Evolutionary conservation across 2,329 filamentous ascomycete genomes (phyloP).

Genomic region (Pseudocercospora eumusae): DNA sequence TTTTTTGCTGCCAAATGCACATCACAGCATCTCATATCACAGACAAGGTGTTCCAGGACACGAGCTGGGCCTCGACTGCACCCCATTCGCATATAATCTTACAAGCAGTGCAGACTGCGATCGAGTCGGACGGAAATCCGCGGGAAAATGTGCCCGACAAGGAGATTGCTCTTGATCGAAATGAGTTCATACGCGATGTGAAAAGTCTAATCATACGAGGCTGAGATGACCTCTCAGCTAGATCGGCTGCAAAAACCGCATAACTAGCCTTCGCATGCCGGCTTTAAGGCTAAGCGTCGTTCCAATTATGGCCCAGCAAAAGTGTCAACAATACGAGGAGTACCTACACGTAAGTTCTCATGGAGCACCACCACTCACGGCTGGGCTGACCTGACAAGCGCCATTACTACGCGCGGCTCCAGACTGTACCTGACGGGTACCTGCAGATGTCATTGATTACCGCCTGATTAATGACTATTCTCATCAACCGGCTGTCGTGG

Average conservation of each 20-base stretch:
- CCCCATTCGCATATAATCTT: neutral
- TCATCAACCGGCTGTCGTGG: neutral
- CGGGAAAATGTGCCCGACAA: neutral
- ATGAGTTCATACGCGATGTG: neutral
- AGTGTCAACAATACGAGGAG: neutral
- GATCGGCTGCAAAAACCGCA: neutral
- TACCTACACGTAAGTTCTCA: neutral
- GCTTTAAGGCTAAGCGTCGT: neutral
- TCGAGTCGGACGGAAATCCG: neutral
- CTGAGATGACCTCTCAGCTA: neutral
- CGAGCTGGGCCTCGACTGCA: neutral
- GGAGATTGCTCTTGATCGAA: neutral
- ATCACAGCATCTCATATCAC: neutral
- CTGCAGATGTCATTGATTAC: neutral
- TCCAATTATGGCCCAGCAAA: neutral
- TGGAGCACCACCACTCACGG: neutral
- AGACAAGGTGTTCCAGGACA: neutral
- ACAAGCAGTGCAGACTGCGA: neutral
- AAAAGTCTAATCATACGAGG: neutral
- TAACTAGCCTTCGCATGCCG: conserved; percentile 2
- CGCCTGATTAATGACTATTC: neutral
- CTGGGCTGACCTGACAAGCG: neutral
- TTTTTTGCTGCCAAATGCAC: neutral
- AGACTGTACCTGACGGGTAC: conserved; percentile 1
- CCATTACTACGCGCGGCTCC: neutral